These are phyloP conservation scores for Saccharomycopsis hybrid DNA, from an alignment of 1,139 yeast species.

Conservation along the genomic window DNA sequence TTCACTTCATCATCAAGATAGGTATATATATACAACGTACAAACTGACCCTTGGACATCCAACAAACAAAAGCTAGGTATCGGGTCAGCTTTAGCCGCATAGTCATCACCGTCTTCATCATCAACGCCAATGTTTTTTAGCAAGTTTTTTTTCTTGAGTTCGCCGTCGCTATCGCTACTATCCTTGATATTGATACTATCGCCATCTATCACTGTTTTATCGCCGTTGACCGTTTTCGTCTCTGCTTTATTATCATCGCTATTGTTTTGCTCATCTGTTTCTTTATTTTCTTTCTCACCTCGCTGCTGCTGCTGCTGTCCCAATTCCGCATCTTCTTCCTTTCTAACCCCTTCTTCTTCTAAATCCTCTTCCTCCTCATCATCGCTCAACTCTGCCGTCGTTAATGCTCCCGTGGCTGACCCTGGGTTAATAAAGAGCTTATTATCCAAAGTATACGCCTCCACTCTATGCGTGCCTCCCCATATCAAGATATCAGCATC, in stretches of 20 bases:
- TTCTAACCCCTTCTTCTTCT: conserved; percentile 23
- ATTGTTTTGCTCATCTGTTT: conserved; percentile 9
- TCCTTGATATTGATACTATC: neutral
- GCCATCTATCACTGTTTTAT: neutral
- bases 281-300: conserved; percentile 15
- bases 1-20: conserved; percentile 76
- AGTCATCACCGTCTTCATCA: no score
- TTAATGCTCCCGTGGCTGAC: conserved; percentile 87
- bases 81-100: conserved; percentile 34
- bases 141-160: conserved; percentile 4
- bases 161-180: conserved; percentile 10
- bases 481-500: conserved; percentile 90
- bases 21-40: conserved; percentile 83
- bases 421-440: conserved; percentile 94
- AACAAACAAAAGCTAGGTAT: conserved; percentile 87
- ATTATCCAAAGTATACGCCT: conserved; percentile 88
- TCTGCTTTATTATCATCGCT: neutral
- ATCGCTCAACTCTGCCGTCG: conserved; percentile 47
- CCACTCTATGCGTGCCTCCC: conserved; percentile 95
- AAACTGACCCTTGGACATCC: conserved; percentile 71
- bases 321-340: conserved; percentile 16
- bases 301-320: conserved; percentile 21
- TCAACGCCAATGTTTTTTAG: conserved; percentile 21
- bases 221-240: neutral
- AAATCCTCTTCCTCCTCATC: conserved; percentile 28